Base-by-base conservation (phyloP, 768 basidiomycete species). In the Rhizopogon roseolus region DNA sequence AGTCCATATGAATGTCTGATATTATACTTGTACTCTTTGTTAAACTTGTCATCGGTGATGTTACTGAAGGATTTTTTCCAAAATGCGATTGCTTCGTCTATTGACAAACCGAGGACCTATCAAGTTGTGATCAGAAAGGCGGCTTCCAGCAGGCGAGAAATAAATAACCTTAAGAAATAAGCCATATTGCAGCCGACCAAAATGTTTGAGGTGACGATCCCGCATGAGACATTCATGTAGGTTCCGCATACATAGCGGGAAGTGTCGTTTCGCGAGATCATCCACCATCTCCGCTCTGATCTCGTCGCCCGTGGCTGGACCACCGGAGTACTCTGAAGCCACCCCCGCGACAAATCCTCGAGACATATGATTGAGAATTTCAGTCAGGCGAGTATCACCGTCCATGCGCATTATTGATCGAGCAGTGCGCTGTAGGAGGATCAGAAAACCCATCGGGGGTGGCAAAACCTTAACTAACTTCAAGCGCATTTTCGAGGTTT, bases 21-120 rank as follows among this genome's bases (percentile, higher is more conserved):
- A 60, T 98, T 99, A 69, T 99, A 99, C 62, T 84, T 87, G 78
- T 98, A 87, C 66, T 97, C 90, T 66, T 98, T 99, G 76, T 95
- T 96, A 72, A 98, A 99, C 67, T 93, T 88, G 72, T 98, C 93
- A 54, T 98, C 96, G 9, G 86, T 84, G 52, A 92, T 82, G 6
- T 68, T 69, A 8, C 70, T 83, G 66, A 96, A 97, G 25, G 90
- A 86, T 65, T 85, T 90, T 51, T 92, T 77, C 97, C 97, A 99
- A 70, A 97, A 99, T 9, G 80, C 72, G 44, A 98, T 67, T 1
- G 97, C 94, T 71, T 99, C 97, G 14, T 99, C 96, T 36, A 99
- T 82, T 0, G 95, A 87, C 54, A 99, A 71, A 7, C 97, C 97
- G 53, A 98, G 75, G 2, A 91, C 90, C 96, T 97, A 63, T 14